A percentile compares a stretch with the other conserved stretches of the same genome.
Evolutionary conservation across 1,284 basidiomycete species (phyloP).

Genomic region (Hypsizygus ulmarius): DNA sequence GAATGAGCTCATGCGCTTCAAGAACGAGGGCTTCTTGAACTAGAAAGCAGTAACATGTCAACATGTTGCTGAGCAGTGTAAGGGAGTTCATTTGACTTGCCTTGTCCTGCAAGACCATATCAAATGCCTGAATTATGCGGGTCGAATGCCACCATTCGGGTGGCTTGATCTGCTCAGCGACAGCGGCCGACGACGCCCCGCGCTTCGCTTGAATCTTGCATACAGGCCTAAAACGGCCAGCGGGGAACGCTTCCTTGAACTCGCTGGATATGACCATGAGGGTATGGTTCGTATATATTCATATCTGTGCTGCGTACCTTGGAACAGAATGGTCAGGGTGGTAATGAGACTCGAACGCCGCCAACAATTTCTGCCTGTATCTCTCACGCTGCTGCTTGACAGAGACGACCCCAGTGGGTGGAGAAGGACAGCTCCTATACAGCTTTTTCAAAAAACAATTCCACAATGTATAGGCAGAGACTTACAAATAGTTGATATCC

Average conservation of each 20-base stretch:
- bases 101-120: constrained; percentile 84
- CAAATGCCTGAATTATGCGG: constrained; percentile 86
- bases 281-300: constrained; percentile 1
- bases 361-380: constrained; percentile 72
- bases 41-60: constrained; percentile 32
- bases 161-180: constrained; percentile 81
- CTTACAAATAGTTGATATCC: constrained; percentile 86
- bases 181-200: constrained; percentile 73
- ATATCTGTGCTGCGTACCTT: constrained; percentile 43
- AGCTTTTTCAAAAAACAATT: constrained; percentile 16
- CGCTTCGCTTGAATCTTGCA: constrained; percentile 84
- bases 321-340: constrained; percentile 82
- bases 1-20: constrained; percentile 83
- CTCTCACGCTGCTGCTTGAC: constrained; percentile 82
- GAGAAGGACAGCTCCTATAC: constrained; percentile 67
- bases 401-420: constrained; percentile 80
- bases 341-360: constrained; percentile 81
- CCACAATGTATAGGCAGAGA: constrained; percentile 7
- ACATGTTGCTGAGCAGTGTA: constrained; percentile 10
- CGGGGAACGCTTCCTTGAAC: constrained; percentile 94
- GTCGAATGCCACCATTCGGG: constrained; percentile 94
- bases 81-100: constrained; percentile 37
- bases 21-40: constrained; percentile 86
- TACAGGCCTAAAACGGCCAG: constrained; percentile 79
- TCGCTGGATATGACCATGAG: constrained; percentile 49